phyloP scores from a whole-genome alignment of 2,329 filamentous ascomycete genomes.

The Claviceps sp. region DNA sequence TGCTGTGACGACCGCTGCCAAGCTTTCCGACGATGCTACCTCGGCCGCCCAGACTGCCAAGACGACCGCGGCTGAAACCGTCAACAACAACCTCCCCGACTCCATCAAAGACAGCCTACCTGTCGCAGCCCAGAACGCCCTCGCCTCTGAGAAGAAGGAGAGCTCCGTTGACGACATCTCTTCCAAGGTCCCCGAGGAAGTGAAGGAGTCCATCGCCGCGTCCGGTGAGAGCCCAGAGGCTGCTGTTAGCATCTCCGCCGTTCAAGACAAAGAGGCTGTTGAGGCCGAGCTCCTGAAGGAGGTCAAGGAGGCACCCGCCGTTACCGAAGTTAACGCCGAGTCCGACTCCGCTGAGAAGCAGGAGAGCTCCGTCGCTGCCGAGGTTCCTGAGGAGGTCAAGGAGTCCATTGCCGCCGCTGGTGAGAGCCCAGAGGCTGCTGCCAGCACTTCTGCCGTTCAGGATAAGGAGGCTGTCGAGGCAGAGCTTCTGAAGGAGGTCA shows the following conservation, averaged over 20 bases:
- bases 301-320: constrained; percentile 31
- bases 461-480: constrained; percentile 65
- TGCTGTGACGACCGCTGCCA: constrained; percentile 23
- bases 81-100: constrained; percentile 37
- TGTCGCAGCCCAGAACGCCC: constrained; percentile 33
- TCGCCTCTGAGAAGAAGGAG: constrained; percentile 30
- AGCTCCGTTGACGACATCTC: constrained; percentile 30
- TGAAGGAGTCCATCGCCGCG: constrained; percentile 43
- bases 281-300: constrained; percentile 62
- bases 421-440: constrained; percentile 55
- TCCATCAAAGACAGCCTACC: constrained; percentile 38
- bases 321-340: constrained; percentile 16
- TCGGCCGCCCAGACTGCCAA: constrained; percentile 20
- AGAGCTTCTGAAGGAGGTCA: constrained; percentile 56
- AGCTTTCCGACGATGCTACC: constrained; percentile 18
- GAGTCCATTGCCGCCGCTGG: constrained; percentile 45
- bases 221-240: constrained; percentile 57
- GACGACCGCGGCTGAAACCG: constrained; percentile 23
- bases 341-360: constrained; percentile 23
- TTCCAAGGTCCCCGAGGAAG: constrained; percentile 39
- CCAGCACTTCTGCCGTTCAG: constrained; percentile 51
- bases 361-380: constrained; percentile 28
- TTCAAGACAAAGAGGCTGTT: constrained; percentile 60
- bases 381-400: constrained; percentile 43
- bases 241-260: constrained; percentile 51